phyloP scores from a whole-genome alignment of 1,284 basidiomycete genomes.

The Gymnopus androsaceus region DNA sequence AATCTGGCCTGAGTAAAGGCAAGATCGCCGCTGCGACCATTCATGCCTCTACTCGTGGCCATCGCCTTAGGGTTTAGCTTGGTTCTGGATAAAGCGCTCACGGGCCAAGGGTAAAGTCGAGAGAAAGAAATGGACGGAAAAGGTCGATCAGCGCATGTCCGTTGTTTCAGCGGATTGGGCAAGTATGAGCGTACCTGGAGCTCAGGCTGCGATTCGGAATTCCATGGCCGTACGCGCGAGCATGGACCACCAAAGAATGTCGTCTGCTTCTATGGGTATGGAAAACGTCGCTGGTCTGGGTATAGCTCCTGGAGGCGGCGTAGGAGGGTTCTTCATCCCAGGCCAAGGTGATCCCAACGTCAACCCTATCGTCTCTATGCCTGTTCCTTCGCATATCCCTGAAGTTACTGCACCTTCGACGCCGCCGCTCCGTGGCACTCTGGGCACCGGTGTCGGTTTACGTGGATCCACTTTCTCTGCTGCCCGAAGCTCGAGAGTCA shows the following conservation, averaged over 20 bases:
- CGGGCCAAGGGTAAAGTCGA: conserved; percentile 61
- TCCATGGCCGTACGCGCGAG: conserved; percentile 59
- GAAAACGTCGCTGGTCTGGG: conserved; percentile 46
- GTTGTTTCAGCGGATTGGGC: conserved; percentile 78
- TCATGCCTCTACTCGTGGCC: conserved; percentile 67
- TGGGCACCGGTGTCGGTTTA: conserved; percentile 40
- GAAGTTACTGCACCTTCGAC: background rate
- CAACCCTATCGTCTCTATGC: conserved; percentile 6
- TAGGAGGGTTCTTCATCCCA: conserved; percentile 28
- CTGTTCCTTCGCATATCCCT: background rate
- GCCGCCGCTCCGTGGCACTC: conserved; percentile 51
- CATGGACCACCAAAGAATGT: background rate
- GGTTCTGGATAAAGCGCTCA: conserved; percentile 58
- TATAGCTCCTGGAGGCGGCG: conserved; percentile 20
- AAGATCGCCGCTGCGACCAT: conserved; percentile 79
- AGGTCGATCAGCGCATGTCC: conserved; percentile 81
- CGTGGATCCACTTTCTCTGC: conserved; percentile 34
- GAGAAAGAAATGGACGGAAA: conserved; percentile 68
- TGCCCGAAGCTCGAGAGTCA: conserved; percentile 48
- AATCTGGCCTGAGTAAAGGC: conserved; percentile 55
- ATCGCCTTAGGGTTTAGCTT: conserved; percentile 49
- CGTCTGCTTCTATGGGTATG: background rate
- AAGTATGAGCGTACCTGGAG: conserved; percentile 70
- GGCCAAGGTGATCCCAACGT: conserved; percentile 20
- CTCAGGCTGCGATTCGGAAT: conserved; percentile 69